Evolutionary conservation across 2,329 filamentous ascomycete species (phyloP).

Genomic region (Trichoderma guizhouense): DNA sequence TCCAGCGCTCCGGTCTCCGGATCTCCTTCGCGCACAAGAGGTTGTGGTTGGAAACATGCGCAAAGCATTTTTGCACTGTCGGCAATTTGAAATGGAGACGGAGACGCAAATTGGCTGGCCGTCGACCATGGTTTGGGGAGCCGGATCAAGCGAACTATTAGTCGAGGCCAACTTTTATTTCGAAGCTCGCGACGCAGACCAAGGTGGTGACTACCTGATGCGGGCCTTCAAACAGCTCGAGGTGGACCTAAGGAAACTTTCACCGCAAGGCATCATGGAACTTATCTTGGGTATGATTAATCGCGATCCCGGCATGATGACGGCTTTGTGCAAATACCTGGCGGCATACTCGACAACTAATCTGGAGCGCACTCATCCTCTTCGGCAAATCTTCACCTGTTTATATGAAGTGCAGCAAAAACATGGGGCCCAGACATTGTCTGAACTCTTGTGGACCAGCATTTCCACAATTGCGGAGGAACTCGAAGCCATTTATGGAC

Average conservation of each 20-base stretch:
- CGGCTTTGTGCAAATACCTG: conserved; percentile 45
- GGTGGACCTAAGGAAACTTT: conserved; percentile 41
- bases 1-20: conserved; percentile 40
- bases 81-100: conserved; percentile 41
- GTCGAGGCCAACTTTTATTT: conserved; percentile 44
- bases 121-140: conserved; percentile 43
- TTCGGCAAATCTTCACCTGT: conserved; percentile 42
- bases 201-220: conserved; percentile 40
- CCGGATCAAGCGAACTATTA: conserved; percentile 42
- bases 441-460: conserved; percentile 42
- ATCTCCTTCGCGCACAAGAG: conserved; percentile 43
- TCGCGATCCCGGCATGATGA: conserved; percentile 43
- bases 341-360: conserved; percentile 44
- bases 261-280: conserved; percentile 43
- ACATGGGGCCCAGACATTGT: conserved; percentile 41
- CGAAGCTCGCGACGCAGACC: conserved; percentile 39
- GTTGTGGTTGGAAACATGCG: conserved; percentile 42
- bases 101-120: conserved; percentile 40
- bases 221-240: conserved; percentile 43
- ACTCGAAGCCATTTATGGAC: conserved; percentile 43
- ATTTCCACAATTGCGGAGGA: conserved; percentile 43
- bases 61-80: conserved; percentile 44
- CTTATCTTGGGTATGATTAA: conserved; percentile 43
- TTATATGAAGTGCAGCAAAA: conserved; percentile 46
- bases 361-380: conserved; percentile 41